Conservation (phyloP, 2,329 filamentous ascomycete species). For the Blastomyces gilchristii region DNA sequence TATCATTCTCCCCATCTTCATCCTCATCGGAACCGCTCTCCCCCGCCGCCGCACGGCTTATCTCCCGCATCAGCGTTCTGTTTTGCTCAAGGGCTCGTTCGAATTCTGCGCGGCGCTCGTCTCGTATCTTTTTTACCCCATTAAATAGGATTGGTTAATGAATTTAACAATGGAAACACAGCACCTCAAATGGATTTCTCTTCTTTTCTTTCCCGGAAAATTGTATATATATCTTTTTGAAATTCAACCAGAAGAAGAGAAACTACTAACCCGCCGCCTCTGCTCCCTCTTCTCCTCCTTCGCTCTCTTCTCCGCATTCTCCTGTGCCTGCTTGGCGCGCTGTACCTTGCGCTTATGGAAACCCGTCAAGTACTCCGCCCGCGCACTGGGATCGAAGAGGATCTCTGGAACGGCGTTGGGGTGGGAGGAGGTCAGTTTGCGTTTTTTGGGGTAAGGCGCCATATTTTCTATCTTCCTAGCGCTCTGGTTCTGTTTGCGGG, state of each 20-base stretch:
- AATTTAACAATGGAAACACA: not conserved
- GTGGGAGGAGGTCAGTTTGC: conserved; percentile 41
- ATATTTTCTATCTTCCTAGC: not conserved
- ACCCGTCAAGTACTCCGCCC: conserved; percentile 81
- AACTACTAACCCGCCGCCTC: conserved; percentile 58
- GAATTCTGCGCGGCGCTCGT: conserved; percentile 71
- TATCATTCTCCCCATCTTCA: conserved; percentile 29
- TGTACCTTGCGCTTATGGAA: conserved; percentile 94
- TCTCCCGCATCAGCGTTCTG: conserved; percentile 56
- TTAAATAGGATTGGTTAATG: conserved; percentile 10
- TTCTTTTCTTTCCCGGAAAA: no score
- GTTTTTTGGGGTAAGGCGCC: conserved; percentile 50
- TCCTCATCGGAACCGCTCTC: conserved; percentile 24
- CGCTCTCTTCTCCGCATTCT: conserved; percentile 64
- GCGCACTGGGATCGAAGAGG: conserved; percentile 67
- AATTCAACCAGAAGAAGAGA: not conserved
- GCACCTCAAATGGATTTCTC: not conserved
- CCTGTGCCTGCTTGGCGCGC: conserved; percentile 73
- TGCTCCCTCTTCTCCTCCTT: conserved; percentile 64
- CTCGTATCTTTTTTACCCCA: conserved; percentile 53
- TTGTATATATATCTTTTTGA: no score
- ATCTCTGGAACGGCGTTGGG: conserved; percentile 57
- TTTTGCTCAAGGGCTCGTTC: conserved; percentile 72
- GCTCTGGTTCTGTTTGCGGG: not conserved
- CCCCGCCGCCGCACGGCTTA: conserved; percentile 31